Base-by-base conservation (phyloP, 257 asterid species). In the Eustoma russellianum region DNA sequence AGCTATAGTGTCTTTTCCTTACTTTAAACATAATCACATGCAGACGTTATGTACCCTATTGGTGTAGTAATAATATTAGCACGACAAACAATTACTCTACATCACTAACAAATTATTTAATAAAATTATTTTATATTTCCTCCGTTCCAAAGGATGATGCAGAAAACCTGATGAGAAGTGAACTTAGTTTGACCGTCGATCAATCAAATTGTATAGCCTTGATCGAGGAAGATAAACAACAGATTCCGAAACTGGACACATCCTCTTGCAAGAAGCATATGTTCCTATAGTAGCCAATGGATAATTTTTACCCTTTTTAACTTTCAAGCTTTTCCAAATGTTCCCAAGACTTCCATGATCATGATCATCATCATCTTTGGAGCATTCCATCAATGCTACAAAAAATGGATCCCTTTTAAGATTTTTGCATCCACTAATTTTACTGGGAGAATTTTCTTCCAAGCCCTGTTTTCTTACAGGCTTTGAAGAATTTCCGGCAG, bases 311-410 rank as follows among this genome's bases (percentile, higher is more conserved):
- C 61, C 60, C 63, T 73, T 80, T 0, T 64, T 5, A 17, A 65
- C 65, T 59, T 67, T 83, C 9, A 71, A 60, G 9, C 59, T 58
- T 48, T 62, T 62, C 79, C 65, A 63, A 10, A 62, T 52, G 10
- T 47, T 35, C 6, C 59, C 67, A 19, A 52, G 46, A 14, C 49
- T 53, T 2, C 43, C 43, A 38, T 38, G 43, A 38, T 38, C 13
- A 7, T 61, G 33, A 47, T 55, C 55, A 38, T 38, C 43, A 38
- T 38, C 81, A 33, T 77, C 89, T 70, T 79, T 83, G 34, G 94
- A 81, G 55, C 94, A 81, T 68, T 79, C 81, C 17, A 81, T 57
- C 19, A 87, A 47, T 38, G 96, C 96, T 28, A 81, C 84, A 16
- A 79, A 65, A 46, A 87, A 87, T 3, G 96, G 96, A 68, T 87